Base-by-base conservation (phyloP, 768 basidiomycete genomes). In the Hypholoma fasciculare region DNA sequence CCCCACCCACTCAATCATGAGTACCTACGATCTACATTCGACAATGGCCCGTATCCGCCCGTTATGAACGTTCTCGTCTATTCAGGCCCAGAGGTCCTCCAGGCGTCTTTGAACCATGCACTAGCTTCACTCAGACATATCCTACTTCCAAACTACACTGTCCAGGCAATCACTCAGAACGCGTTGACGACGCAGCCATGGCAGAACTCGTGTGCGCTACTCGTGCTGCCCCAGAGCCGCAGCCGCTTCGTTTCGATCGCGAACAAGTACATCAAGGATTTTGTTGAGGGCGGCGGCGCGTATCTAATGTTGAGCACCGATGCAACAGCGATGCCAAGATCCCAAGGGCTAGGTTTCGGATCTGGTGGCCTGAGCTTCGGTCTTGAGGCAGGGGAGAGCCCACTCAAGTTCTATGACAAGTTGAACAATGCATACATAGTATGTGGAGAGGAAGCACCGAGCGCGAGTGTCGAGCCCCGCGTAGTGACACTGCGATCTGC, bases 1-100 rank as follows among this genome's bases (percentile, higher is more conserved):
- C 4, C 4, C 4, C 23, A 23, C 23, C 23, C 23, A 23, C 23
- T 23, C 23, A 23, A 23, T n/a, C n/a, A n/a, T 23, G 23, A 23
- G 23, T 34, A 34, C 9, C 7, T 34, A 3, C 6, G 6, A 9
- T 34, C 30, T 7, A 34, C 30, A 7, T 34, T 34, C 30, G 6
- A 34, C 30, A 34, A 34, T 34, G 30, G 30, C 7, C 9, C 9
- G 9, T 34, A 7, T 34, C 23, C n/a, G 48, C 48, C 30, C 30
- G 26, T 19, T 60, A 90, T 91, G 86, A 84, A 92, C 71, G 87
- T 92, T n/a, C 82, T 92, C 57, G 78, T 91, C 52, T 90, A 89
- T 69, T 71, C 82, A 51, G 88, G 85, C 4, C 80, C 85, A 39
- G 87, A 89, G 59, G 78, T 83, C 7, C 70, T 82, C 9, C 76